Conservation (phyloP, 2,329 filamentous ascomycete genomes). For the Trichoderma pleuroti region DNA sequence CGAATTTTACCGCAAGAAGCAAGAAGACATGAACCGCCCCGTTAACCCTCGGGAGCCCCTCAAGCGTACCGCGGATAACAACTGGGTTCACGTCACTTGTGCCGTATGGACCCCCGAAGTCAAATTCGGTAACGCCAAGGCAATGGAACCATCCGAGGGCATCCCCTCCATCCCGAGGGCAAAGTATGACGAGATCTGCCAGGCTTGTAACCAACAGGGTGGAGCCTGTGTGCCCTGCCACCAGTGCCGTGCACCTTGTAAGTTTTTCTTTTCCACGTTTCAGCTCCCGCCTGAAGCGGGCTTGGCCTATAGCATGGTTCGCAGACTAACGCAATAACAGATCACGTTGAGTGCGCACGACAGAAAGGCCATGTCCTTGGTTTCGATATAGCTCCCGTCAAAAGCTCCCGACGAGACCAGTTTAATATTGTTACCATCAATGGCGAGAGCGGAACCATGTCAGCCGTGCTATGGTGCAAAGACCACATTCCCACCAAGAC, state of each 20-base stretch:
- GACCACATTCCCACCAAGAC: conserved; percentile 74
- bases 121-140: conserved; percentile 81
- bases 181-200: conserved; percentile 75
- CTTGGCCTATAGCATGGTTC: too few relatives aligned
- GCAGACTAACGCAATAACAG: conserved; percentile 20
- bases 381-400: conserved; percentile 86
- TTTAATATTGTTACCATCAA: conserved; percentile 76
- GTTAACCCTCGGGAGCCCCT: conserved; percentile 81
- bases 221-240: conserved; percentile 84
- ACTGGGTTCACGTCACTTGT: conserved; percentile 96
- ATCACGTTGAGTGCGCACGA: conserved; percentile 85
- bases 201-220: conserved; percentile 69
- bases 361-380: conserved; percentile 79
- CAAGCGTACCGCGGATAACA: conserved; percentile 92
- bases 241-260: conserved; percentile 59
- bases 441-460: conserved; percentile 76
- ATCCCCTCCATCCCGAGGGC: conserved; percentile 75
- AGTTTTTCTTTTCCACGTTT: conserved; percentile 25
- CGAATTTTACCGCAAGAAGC: conserved; percentile 77
- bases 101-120: conserved; percentile 90
- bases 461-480: conserved; percentile 87
- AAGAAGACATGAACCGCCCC: conserved; percentile 80
- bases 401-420: conserved; percentile 80
- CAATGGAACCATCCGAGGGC: conserved; percentile 82
- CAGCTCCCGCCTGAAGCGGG: background rate